Evolutionary conservation across 495 filamentous ascomycete species (phyloP).

Genomic region (Neurospora tetrasperma): DNA sequence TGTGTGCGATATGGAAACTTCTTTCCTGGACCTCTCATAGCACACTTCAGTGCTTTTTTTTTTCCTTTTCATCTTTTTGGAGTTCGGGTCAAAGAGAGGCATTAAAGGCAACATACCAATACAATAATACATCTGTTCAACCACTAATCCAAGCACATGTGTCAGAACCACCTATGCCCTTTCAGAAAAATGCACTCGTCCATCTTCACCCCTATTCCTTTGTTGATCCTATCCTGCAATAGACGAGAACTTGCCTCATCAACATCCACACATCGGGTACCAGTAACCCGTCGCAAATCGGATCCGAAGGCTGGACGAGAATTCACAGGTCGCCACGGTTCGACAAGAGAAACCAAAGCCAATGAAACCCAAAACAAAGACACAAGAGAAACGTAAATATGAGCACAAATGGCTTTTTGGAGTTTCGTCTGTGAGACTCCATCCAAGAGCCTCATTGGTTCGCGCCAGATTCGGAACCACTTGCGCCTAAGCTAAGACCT

Average conservation of each 20-base stretch:
- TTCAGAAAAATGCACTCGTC: background rate
- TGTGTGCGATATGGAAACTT: constrained; percentile 16
- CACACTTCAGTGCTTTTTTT: background rate
- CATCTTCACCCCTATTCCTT: background rate
- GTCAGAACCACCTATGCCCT: background rate
- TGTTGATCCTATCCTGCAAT: background rate
- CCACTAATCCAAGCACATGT: background rate
- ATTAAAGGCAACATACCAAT: background rate
- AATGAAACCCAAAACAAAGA: background rate
- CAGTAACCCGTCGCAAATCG: background rate
- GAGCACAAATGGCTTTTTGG: background rate
- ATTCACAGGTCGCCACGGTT: background rate
- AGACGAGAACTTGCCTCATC: background rate
- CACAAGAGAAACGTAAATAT: background rate
- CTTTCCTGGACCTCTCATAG: constrained; percentile 19
- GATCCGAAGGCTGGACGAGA: background rate
- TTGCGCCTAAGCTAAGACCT: background rate
- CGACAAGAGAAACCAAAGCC: background rate
- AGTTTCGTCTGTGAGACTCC: background rate
- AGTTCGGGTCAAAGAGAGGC: background rate
- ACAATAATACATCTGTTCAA: background rate
- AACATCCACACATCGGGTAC: background rate
- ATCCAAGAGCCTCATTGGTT: background rate
- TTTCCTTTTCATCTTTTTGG: background rate
- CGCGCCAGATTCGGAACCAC: background rate